Evolutionary conservation across 2,329 filamentous ascomycete genomes (phyloP).

Genomic region (Drechslerella stenobrocha): DNA sequence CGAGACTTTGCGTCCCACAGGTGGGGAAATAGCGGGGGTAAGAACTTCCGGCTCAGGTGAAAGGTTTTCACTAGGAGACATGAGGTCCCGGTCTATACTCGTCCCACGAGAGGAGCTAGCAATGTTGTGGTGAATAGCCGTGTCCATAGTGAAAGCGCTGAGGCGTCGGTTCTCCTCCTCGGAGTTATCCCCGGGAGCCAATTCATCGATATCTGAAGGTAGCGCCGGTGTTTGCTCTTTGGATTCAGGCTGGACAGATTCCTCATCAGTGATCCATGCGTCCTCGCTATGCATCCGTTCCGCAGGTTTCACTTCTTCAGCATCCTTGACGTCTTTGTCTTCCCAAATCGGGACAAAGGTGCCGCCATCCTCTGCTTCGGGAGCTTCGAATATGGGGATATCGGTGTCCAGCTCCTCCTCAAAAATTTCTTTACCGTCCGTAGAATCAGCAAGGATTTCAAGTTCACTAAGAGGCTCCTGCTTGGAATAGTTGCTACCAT

Average conservation of each 20-base stretch:
- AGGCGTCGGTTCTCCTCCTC: constrained; percentile 33
- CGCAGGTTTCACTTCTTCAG: constrained; percentile 15
- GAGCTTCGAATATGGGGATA: constrained; percentile 28
- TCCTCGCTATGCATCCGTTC: constrained; percentile 30
- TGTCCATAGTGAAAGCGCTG: constrained; percentile 38
- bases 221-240: constrained; percentile 3
- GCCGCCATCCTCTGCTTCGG: constrained; percentile 17
- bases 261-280: constrained; percentile 40
- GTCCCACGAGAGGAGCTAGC: constrained; percentile 30
- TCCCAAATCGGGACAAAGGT: constrained; percentile 42
- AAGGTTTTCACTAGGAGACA: constrained; percentile 4
- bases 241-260: constrained; percentile 6
- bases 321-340: constrained; percentile 30
- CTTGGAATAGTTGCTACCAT: constrained; percentile 31
- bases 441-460: constrained; percentile 21
- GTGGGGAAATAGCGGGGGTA: constrained; percentile 4
- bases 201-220: neutral
- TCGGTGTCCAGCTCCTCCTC: constrained; percentile 32
- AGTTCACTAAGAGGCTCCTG: constrained; percentile 43
- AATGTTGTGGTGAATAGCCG: constrained; percentile 37
- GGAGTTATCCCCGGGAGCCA: constrained; percentile 1
- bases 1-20: constrained; percentile 22
- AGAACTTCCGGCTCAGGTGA: constrained; percentile 19
- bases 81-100: constrained; percentile 24
- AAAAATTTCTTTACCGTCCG: constrained; percentile 26